Conservation (phyloP, 23 red algal species). For the Chondrus crispus region DNA sequence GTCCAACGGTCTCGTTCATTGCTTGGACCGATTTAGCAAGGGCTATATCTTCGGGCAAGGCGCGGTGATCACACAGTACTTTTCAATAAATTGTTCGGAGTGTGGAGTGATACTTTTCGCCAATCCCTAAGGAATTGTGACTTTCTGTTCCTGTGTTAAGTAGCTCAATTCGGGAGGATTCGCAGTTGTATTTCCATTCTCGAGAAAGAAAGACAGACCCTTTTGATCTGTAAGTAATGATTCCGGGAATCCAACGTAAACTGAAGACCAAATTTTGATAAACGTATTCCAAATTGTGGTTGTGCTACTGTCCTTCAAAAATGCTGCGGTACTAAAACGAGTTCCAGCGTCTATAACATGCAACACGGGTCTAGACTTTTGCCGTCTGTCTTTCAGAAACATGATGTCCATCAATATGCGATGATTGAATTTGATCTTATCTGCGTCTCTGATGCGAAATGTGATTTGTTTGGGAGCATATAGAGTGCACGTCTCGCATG, state of each 20-base stretch:
- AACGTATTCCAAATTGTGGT: not conserved
- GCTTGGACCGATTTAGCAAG: not conserved
- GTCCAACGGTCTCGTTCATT: not conserved
- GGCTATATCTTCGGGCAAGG: not conserved
- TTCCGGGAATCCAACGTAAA: not conserved
- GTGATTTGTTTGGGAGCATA: not conserved
- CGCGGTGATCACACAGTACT: not conserved
- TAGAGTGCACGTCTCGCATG: not conserved
- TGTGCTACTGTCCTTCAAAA: not conserved
- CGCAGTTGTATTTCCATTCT: not conserved
- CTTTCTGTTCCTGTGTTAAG: not conserved
- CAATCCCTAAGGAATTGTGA: not conserved
- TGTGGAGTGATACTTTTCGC: slow-evolving; percentile 6
- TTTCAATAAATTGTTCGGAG: not conserved
- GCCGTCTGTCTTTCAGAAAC: not conserved
- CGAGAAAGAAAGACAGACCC: not conserved
- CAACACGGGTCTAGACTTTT: not conserved
- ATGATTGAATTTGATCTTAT: not conserved
- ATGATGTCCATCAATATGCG: not conserved
- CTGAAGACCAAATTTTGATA: not conserved
- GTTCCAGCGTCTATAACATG: not conserved
- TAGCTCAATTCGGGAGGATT: not conserved
- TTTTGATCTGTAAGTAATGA: not conserved
- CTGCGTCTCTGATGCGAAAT: not conserved
- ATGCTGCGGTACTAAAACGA: not conserved